Conservation (phyloP, 2,329 filamentous ascomycete genomes). For the Aspergillus sergii region DNA sequence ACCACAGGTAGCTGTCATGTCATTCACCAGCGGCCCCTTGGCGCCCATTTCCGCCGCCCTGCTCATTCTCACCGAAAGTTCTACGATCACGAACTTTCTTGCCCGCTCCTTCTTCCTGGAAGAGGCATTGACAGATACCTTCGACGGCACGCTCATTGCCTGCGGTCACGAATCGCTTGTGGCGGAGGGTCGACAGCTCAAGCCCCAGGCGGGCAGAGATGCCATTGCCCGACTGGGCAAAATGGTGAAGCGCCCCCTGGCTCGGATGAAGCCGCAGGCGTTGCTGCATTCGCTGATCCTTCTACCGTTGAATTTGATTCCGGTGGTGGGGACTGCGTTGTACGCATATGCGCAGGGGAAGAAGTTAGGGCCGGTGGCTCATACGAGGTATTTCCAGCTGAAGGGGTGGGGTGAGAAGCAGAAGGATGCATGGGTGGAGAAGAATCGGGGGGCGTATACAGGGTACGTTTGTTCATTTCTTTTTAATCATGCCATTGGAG, state of each 20-base stretch:
- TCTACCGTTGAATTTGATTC: conserved; percentile 89
- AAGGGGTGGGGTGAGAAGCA: conserved; percentile 75
- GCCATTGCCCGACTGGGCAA: conserved; percentile 60
- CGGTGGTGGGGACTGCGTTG: conserved; percentile 78
- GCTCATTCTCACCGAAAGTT: conserved; percentile 62
- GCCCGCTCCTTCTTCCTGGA: conserved; percentile 74
- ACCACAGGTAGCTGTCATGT: conserved; percentile 79
- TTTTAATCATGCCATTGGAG: not conserved
- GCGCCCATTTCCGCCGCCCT: conserved; percentile 63
- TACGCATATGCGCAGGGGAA: conserved; percentile 77
- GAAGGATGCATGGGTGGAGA: conserved; percentile 68
- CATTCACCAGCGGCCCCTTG: conserved; percentile 80
- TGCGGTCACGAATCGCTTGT: conserved; percentile 65
- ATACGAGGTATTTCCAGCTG: conserved; percentile 81
- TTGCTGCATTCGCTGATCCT: conserved; percentile 81
- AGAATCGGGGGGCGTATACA: conserved; percentile 75
- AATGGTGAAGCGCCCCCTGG: conserved; percentile 57
- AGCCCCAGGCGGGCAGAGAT: conserved; percentile 50
- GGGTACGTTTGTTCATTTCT: conserved; percentile 58
- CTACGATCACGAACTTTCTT: conserved; percentile 54
- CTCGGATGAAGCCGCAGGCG: conserved; percentile 54
- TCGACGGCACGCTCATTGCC: conserved; percentile 70
- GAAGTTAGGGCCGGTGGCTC: conserved; percentile 56
- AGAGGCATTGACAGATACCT: conserved; percentile 83
- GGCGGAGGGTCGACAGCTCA: conserved; percentile 72